Conservation (phyloP, 2,329 filamentous ascomycete species). For the Botrytis elliptica region DNA sequence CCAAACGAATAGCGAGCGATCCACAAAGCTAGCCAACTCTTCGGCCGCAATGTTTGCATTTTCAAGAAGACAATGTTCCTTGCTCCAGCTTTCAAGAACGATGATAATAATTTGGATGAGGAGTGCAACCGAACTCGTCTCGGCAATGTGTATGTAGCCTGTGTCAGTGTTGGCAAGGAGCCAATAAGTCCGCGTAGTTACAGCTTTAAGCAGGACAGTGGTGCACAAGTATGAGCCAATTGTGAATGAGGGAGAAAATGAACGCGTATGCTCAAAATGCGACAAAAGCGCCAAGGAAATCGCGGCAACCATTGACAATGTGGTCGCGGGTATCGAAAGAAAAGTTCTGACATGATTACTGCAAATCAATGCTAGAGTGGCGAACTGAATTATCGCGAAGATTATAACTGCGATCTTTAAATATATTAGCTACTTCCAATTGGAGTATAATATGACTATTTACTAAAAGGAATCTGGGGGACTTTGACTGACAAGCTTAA, state of each 20-base stretch:
- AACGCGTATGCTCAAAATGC: constrained; percentile 30
- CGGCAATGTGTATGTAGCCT: constrained; percentile 36
- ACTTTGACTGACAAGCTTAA: background rate
- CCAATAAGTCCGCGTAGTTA: constrained; percentile 29
- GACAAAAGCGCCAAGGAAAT: constrained; percentile 28
- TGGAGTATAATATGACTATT: background rate
- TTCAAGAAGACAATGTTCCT: constrained; percentile 43
- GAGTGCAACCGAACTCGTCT: constrained; percentile 37
- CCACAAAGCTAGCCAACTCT: constrained; percentile 41
- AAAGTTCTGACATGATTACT: background rate
- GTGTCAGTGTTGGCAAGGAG: constrained; percentile 31
- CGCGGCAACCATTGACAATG: constrained; percentile 25
- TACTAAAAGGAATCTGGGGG: background rate
- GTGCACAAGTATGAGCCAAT: constrained; percentile 31
- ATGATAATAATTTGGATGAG: constrained; percentile 38
- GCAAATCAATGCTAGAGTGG: background rate
- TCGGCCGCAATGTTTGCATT: constrained; percentile 43
- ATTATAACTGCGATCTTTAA: background rate
- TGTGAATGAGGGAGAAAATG: constrained; percentile 28
- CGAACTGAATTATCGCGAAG: background rate
- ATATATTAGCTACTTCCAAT: background rate
- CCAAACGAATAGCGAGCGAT: constrained; percentile 40
- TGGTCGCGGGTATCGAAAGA: constrained; percentile 18
- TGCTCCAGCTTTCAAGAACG: constrained; percentile 39
- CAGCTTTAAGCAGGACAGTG: constrained; percentile 32